A percentile compares a stretch with the other conserved stretches of the same genome.
Conservation (phyloP, 2,329 filamentous ascomycete genomes). For the Xylariaceae sp. region DNA sequence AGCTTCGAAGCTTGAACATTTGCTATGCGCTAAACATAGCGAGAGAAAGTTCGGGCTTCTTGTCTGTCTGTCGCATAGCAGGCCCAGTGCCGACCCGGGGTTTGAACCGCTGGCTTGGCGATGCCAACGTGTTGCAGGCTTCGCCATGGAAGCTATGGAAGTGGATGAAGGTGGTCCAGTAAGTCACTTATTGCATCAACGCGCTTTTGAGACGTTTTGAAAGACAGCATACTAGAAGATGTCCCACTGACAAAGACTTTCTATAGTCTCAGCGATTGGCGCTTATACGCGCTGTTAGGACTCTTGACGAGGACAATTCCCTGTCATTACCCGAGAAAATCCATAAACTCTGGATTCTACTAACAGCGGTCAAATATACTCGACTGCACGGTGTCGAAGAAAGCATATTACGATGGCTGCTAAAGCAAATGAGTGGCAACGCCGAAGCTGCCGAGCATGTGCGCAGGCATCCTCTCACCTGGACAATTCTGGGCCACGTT, state of each 20-base stretch:
- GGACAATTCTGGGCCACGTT: constrained; percentile 59
- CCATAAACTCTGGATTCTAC: constrained; percentile 44
- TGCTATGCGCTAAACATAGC: no score
- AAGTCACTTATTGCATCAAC: constrained; percentile 1
- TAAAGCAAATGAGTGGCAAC: constrained; percentile 55
- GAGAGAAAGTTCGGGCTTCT: constrained; percentile 13
- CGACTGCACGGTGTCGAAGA: constrained; percentile 53
- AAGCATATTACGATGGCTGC: constrained; percentile 58
- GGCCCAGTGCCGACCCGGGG: background rate
- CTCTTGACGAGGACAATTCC: constrained; percentile 51
- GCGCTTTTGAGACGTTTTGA: background rate
- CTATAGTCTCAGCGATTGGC: constrained; percentile 32
- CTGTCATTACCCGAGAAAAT: constrained; percentile 45
- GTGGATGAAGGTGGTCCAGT: constrained; percentile 24
- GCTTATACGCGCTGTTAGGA: constrained; percentile 50
- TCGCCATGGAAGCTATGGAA: constrained; percentile 28
- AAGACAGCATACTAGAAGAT: background rate
- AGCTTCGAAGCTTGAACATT: constrained; percentile 14
- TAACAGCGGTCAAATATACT: constrained; percentile 41
- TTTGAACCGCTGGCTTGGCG: constrained; percentile 10
- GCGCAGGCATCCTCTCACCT: constrained; percentile 53
- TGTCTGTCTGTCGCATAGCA: background rate
- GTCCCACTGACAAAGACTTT: constrained; percentile 5
- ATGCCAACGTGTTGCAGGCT: constrained; percentile 21
- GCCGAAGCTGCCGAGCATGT: constrained; percentile 47